Evolutionary conservation across 305 asterid species (phyloP), one percentile per base, ranked within the genome.

Genomic region (Stenogyne calaminthoides): DNA sequence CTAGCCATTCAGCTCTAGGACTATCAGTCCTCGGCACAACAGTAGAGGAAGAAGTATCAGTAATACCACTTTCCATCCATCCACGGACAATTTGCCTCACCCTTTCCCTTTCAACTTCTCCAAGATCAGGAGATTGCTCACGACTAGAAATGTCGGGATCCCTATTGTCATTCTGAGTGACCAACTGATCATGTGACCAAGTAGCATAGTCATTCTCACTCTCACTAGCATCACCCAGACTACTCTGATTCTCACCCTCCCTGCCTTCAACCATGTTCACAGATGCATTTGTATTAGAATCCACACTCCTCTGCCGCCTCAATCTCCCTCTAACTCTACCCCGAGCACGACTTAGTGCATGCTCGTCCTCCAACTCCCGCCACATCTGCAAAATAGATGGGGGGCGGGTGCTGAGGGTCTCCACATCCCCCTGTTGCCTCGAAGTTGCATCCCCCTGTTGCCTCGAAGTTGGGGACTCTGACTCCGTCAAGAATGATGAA

Each of bases 301-400:
- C 89, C 8, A 76, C 79, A 72, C 84, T 89, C 76, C 93, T 82
- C 78, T 80, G 93, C 22, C 83, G 97, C 80, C 93, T 84, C 84
- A 90, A 60, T 73, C 97, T 85, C 81, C 78, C 96, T 64, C 91
- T 82, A 66, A 81, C 97, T 75, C 96, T 87, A 74, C 80, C 96
- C 70, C 90, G 86, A 67, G 91, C 93, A 80, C 86, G 91, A 72
- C 77, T 84, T 54, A 86, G 81, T 61, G 75, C 85, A 34, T 88
- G 96, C 51, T 93, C 98, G 74, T 91, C 98, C 87, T 93, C 98
- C 96, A 91, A 81, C 80, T 88, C 98, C 75, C 96, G 81, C 98
- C 98, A 93, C 98, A 88, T 93, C 86, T 87, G 95, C 86, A 93
- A 79, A 72, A 91, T 93, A 72, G 97, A 84, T 2, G 98, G 89